These are phyloP conservation scores for Prunella vulgaris DNA, from an alignment of 257 asterid genomes.

Conservation along the genomic window DNA sequence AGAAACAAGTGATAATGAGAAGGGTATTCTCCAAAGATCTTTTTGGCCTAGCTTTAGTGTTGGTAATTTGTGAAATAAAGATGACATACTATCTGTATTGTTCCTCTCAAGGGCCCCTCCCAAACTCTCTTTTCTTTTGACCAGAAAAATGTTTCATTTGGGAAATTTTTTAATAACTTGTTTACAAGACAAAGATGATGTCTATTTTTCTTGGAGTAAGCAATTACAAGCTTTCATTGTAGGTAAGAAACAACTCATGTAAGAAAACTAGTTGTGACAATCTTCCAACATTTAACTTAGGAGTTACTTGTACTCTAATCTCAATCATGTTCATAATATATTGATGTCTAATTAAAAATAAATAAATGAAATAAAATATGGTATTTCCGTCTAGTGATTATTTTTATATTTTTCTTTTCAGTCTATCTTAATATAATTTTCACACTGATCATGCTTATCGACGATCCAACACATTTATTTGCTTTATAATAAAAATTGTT, in stretches of 20 bases:
- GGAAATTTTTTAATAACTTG: neutral
- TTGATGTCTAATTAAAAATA: no score
- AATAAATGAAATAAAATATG: no score
- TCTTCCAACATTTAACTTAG: conserved; percentile 5
- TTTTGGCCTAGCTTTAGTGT: conserved; percentile 18
- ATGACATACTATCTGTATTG: conserved; percentile 14
- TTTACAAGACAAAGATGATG: conserved; percentile 6
- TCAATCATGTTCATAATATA: neutral
- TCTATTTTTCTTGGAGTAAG: neutral
- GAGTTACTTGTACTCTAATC: conserved; percentile 27
- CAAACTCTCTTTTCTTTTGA: conserved; percentile 24
- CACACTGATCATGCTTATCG: no score
- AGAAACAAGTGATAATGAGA: neutral
- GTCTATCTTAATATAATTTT: no score
- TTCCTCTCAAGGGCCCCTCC: conserved; percentile 26
- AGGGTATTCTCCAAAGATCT: neutral
- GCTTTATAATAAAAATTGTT: no score
- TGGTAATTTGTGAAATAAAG: conserved; percentile 26
- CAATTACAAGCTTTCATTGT: neutral
- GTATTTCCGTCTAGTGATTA: no score
- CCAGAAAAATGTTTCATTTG: conserved; percentile 7
- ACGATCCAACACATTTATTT: no score
- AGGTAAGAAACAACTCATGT: conserved; percentile 16
- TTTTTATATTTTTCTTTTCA: no score
- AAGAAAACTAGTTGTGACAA: conserved; percentile 19